Conservation (phyloP, 2,329 filamentous ascomycete species). For the Fusarium sp. region DNA sequence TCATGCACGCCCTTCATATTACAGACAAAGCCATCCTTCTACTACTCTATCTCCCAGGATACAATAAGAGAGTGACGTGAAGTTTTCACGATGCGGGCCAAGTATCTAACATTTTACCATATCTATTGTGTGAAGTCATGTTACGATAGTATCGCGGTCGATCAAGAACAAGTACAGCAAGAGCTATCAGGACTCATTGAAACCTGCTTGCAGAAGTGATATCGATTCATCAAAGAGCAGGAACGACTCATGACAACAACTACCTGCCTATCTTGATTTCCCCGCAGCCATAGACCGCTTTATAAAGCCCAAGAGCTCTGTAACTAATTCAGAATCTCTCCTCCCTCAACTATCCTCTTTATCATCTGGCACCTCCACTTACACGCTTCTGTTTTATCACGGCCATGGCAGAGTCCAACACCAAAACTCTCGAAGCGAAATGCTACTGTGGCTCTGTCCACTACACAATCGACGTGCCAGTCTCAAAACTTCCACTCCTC, state of each 20-base stretch:
- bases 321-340: neutral
- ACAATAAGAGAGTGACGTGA: neutral
- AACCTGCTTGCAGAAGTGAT: neutral
- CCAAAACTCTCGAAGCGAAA: conserved; percentile 56
- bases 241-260: conserved; percentile 5
- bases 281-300: neutral
- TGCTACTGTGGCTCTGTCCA: conserved; percentile 60
- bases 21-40: neutral
- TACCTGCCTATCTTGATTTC: neutral
- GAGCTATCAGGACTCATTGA: neutral
- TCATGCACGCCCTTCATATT: conserved; percentile 27
- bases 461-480: conserved; percentile 56
- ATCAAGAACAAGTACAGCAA: neutral
- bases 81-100: neutral
- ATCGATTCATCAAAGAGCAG: neutral
- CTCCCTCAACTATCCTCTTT: neutral
- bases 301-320: conserved; percentile 9
- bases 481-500: conserved; percentile 54
- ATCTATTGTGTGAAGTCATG: neutral
- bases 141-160: neutral
- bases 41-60: neutral
- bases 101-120: neutral
- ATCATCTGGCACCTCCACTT: neutral
- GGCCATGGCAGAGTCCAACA: conserved; percentile 39
- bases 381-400: neutral